These are phyloP conservation scores for Prunus persica DNA, from an alignment of 306 rosid genomes.

Conservation along the genomic window Prunus_persica_NCBIv2 NC_034015.1:20972501-20973000, in stretches of 20 bases:
- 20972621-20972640: slow-evolving; percentile 75
- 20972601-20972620: slow-evolving; percentile 67
- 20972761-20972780: slow-evolving; percentile 92
- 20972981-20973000: slow-evolving; percentile 68
- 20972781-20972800: slow-evolving; percentile 76
- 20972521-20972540: slow-evolving; percentile 87
- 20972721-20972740: slow-evolving; percentile 76
- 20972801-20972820: slow-evolving; percentile 49
- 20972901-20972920: slow-evolving; percentile 69
- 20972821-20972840: slow-evolving; percentile 66
- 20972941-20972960: slow-evolving; percentile 64
- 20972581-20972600: slow-evolving; percentile 79
- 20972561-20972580: slow-evolving; percentile 82
- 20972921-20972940: slow-evolving; percentile 67
- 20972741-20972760: slow-evolving; percentile 85
- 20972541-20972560: slow-evolving; percentile 78
- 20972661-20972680: slow-evolving; percentile 71
- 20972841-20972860: slow-evolving; percentile 46
- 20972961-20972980: slow-evolving; percentile 83
- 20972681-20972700: slow-evolving; percentile 88
- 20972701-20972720: slow-evolving; percentile 75
- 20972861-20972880: slow-evolving; percentile 94
- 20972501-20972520: slow-evolving; percentile 86
- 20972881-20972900: slow-evolving; percentile 58
- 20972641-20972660: slow-evolving; percentile 20